Evolutionary conservation across 495 filamentous ascomycete genomes (phyloP).

Genomic region (Aspergillus diversus): DNA sequence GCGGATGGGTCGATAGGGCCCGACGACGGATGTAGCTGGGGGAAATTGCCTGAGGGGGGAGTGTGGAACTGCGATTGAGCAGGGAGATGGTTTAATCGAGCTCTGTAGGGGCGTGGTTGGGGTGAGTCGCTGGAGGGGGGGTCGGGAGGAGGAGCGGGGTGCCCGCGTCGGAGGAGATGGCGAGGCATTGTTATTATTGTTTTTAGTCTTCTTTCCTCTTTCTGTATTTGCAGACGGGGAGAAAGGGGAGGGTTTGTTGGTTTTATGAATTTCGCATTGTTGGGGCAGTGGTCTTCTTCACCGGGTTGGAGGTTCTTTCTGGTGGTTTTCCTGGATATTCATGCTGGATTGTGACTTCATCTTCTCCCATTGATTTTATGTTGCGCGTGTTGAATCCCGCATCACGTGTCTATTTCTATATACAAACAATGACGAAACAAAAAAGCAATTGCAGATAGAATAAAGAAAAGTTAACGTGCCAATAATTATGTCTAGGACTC

Average conservation of each 20-base stretch:
- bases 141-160: slow-evolving; percentile 22
- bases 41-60: slow-evolving; percentile 38
- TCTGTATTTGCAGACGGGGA: background rate
- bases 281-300: background rate
- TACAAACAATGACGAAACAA: slow-evolving; percentile 4
- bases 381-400: slow-evolving; percentile 12
- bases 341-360: background rate
- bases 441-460: background rate
- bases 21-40: slow-evolving; percentile 40
- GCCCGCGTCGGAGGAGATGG: slow-evolving; percentile 27
- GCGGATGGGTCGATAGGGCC: slow-evolving; percentile 29
- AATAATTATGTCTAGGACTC: too few species aligned
- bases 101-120: slow-evolving; percentile 17
- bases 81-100: slow-evolving; percentile 19
- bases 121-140: slow-evolving; percentile 19
- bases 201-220: slow-evolving; percentile 4
- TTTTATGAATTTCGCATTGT: slow-evolving; percentile 10
- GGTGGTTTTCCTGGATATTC: background rate
- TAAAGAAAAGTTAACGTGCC: background rate
- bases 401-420: slow-evolving; percentile 16
- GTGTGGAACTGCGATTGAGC: slow-evolving; percentile 41
- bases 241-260: background rate
- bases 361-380: background rate
- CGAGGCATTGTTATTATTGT: slow-evolving; percentile 29
- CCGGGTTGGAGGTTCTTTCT: background rate